Conservation (phyloP, 2,329 filamentous ascomycete genomes). For the Hymenoscyphus occultus region DNA sequence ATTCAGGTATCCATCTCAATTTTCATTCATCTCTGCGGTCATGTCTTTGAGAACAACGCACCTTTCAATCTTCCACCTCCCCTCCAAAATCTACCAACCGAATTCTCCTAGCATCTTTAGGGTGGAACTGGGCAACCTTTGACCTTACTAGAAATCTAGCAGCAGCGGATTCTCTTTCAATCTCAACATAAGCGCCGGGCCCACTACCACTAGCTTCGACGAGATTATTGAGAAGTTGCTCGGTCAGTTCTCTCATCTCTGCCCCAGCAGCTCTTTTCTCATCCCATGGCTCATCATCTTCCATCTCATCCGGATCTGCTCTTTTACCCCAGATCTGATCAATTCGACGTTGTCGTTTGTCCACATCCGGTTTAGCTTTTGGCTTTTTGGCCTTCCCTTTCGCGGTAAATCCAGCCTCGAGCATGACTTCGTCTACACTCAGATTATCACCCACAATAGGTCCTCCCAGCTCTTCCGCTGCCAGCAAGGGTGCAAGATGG, state of each 20-base stretch:
- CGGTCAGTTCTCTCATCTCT: slow-evolving; percentile 59
- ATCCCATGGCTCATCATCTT: slow-evolving; percentile 41
- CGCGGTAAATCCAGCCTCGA: slow-evolving; percentile 58
- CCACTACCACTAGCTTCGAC: slow-evolving; percentile 53
- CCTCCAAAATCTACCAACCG: slow-evolving; percentile 62
- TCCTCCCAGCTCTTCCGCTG: slow-evolving; percentile 78
- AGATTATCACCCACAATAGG: slow-evolving; percentile 75
- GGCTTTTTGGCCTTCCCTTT: slow-evolving; percentile 55
- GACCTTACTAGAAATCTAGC: slow-evolving; percentile 62
- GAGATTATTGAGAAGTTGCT: slow-evolving; percentile 58
- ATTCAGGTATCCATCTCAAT: not conserved
- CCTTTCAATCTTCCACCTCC: slow-evolving; percentile 52
- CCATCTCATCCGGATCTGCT: slow-evolving; percentile 34
- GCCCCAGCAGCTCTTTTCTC: slow-evolving; percentile 45
- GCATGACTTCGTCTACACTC: slow-evolving; percentile 59
- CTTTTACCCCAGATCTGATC: slow-evolving; percentile 57
- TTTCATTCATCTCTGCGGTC: not conserved
- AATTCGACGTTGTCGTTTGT: slow-evolving; percentile 57
- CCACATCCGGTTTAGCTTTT: slow-evolving; percentile 43
- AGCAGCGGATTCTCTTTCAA: slow-evolving; percentile 59
- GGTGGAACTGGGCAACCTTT: slow-evolving; percentile 65
- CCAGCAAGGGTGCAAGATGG: slow-evolving; percentile 70
- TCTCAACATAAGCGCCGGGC: slow-evolving; percentile 55
- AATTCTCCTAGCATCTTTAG: slow-evolving; percentile 57
- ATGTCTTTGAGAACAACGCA: not conserved